phyloP scores from a whole-genome alignment of 192 early-diverging fungal genomes.

The Cetraspora pellucida region DNA sequence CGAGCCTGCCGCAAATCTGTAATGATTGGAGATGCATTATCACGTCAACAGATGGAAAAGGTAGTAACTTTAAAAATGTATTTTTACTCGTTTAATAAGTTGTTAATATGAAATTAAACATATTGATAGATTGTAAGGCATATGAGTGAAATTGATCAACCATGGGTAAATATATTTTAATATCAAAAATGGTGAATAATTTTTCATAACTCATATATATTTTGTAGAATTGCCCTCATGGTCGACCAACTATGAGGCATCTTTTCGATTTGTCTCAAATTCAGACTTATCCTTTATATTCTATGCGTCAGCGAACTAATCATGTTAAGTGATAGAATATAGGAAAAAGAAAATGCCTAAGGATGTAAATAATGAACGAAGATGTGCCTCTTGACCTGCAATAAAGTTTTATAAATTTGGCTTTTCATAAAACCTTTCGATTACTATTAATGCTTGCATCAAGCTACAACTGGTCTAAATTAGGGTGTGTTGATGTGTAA shows the following conservation, averaged over 20 bases:
- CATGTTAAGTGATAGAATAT: background rate
- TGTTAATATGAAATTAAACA: conserved; percentile 19
- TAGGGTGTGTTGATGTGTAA: too few species aligned
- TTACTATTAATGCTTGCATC: too few species aligned
- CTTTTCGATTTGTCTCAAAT: conserved; percentile 54
- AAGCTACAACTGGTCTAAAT: too few species aligned
- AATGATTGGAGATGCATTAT: conserved; percentile 90
- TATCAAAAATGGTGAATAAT: background rate
- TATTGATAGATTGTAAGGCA: conserved; percentile 66
- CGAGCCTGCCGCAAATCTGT: conserved; percentile 87
- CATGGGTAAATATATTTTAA: conserved; percentile 64
- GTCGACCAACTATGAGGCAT: conserved; percentile 93
- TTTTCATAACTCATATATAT: conserved; percentile 10
- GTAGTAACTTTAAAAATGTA: conserved; percentile 35
- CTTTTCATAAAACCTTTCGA: too few species aligned
- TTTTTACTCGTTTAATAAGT: background rate
- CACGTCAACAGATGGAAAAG: conserved; percentile 68
- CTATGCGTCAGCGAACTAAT: background rate
- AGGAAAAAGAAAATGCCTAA: too few species aligned
- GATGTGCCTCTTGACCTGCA: too few species aligned
- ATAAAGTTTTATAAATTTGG: too few species aligned
- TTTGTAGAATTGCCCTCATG: conserved; percentile 90
- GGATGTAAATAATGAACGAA: too few species aligned
- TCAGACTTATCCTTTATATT: background rate
- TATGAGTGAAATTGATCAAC: conserved; percentile 87